Evolutionary conservation across 2,329 filamentous ascomycete species (phyloP), one percentile per base, ranked within the genome.

Genomic region (Bimuria novae-zelandiae): DNA sequence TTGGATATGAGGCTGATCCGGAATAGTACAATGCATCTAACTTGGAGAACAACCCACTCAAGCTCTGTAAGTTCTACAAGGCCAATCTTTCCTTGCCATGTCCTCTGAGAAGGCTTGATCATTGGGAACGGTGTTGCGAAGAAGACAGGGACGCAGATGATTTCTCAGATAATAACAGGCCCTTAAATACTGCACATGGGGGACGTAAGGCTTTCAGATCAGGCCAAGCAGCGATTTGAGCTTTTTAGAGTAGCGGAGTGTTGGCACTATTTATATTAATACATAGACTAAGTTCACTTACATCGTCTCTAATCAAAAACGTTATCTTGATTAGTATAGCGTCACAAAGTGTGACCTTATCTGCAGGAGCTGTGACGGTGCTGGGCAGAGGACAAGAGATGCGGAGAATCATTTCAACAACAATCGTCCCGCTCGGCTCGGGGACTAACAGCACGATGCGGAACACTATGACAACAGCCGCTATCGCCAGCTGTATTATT

Each of bases 1-100:
- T 50, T 43, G 19, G 46, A 3, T 56, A 51, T 17, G 46, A 47
- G 3, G 33, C 45, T 19, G 46, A 56, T 48, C 46, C 27, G 11
- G 23, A 52, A 49, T 56, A 39, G 54, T 56, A 56, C 23, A 21
- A 52, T 30, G 49, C 45, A 40, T 23, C 33, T 25, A 53, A 55
- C 33, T 55, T 55, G 19, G 52, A 55, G 37, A 49, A 49, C 21
- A 44, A 46, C 43, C 48, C 30, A 51, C 22, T 47, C 19, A 52
- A 55, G 35, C 49, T 55, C 33, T 22, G 23, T 27, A 19, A 45
- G 22, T 52, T 55, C 22, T 36, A 52, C 23, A 42, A 12, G 21
- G 49, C 29, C 17, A 22, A 49, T 29, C 29, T 40, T 12, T 41
- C 44, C 32, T 14, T 16, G 5, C 53, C 37, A 8, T 37, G 42